Base-by-base conservation (phyloP, 2,329 filamentous ascomycete genomes). In the Gnomoniopsis sp. region DNA sequence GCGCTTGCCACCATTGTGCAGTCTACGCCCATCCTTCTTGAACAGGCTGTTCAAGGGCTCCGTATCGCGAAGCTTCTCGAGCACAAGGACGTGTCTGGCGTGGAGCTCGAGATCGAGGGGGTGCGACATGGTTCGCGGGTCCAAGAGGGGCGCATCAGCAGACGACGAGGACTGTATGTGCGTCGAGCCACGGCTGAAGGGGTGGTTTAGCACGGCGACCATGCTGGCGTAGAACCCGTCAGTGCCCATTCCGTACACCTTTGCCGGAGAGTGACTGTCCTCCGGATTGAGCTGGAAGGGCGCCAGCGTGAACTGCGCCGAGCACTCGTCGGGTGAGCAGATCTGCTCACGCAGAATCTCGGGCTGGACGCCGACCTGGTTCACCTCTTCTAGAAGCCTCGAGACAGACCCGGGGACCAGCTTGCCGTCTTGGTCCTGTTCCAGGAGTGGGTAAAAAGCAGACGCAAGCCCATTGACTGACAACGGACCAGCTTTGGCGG, bases 121-220 rank as follows among this genome's bases (percentile, higher is more conserved):
- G 56, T 81, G 69, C 14, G 75, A 77, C 63, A 85, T 77, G 69
- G 77, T 83, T 33, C 77, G 76, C 26, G 80, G 79, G 60, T 84
- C 78, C 58, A 85, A 80, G 21, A 79, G 74, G 0, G 78, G 75
- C 30, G 74, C 70, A 15, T 75, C 75, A 19, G 69, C 67, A 3
- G 75, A 69, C 46, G 76, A 72, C 0, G 72, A 49, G 1, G 74
- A 75, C 6, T 68, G 69, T 57, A 86, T 80, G 70, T 86, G 84
- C 59, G 84, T 78, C 30, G 75, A 73, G 7, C 84, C 84, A 0
- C 83, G 77, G 3, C 79, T 82, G 65, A 80, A 80, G 0, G 83
- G 83, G 60, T 85, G 84, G 22, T 79, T 79, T 21, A 82, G 82
- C 65, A 82, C 83, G 2, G 77, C 75, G 57, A 78, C 79, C 59